Evolutionary conservation across 169 alveolate genomes (phyloP).

Genomic region (Cryptosporidium sp.): DNA sequence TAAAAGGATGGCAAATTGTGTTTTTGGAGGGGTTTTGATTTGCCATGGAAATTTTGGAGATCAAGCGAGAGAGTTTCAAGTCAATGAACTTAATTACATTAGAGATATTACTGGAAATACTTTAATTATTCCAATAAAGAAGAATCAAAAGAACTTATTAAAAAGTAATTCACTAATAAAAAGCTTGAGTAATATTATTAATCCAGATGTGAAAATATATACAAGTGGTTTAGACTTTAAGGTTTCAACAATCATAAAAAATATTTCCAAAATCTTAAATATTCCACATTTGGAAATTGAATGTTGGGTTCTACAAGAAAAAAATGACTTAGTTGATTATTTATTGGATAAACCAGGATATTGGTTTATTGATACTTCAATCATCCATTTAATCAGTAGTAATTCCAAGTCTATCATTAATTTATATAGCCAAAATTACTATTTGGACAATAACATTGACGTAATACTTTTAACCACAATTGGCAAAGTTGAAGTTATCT

Average conservation of each 20-base stretch:
- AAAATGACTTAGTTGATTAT: not conserved
- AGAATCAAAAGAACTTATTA: not conserved
- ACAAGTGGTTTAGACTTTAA: conserved; percentile 40
- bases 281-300: not conserved
- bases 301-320: conserved; percentile 6
- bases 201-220: not conserved
- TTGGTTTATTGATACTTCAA: conserved; percentile 39
- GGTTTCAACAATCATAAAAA: not conserved
- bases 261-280: conserved; percentile 12
- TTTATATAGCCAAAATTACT: not conserved
- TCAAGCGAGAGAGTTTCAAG: not conserved
- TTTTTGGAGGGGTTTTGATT: conserved; percentile 50
- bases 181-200: not conserved
- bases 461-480: not conserved
- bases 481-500: not conserved
- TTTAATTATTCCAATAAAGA: conserved; percentile 45
- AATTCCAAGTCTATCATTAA: not conserved
- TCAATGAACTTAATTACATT: not conserved
- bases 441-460: conserved; percentile 35
- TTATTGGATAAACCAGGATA: conserved; percentile 20
- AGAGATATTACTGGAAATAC: conserved; percentile 21
- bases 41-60: conserved; percentile 1
- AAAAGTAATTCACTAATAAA: not conserved
- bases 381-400: not conserved
- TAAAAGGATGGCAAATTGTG: conserved; percentile 33